These are phyloP conservation scores for Volvox carteri DNA, from an alignment of 163 green algal species.

Conservation along the genomic window DNA sequence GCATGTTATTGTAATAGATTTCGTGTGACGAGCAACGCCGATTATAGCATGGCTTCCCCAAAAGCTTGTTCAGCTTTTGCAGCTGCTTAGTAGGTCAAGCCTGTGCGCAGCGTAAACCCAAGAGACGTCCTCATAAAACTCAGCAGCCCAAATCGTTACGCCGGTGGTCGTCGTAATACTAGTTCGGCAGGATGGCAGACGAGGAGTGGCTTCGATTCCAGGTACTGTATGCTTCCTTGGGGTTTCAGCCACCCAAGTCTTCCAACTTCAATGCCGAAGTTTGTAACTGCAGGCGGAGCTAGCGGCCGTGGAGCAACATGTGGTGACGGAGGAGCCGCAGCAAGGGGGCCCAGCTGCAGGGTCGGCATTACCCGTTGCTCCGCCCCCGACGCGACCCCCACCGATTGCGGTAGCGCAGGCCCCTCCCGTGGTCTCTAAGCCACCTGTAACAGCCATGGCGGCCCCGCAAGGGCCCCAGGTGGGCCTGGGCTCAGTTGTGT, in stretches of 20 bases:
- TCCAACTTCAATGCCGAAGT: too few relatives aligned
- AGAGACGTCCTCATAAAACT: too few relatives aligned
- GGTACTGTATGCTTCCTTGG: too few relatives aligned
- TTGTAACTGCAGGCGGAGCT: constrained; percentile 63
- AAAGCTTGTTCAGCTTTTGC: too few relatives aligned
- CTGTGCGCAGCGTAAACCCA: too few relatives aligned
- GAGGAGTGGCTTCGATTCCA: constrained; percentile 67
- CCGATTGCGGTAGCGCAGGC: neutral
- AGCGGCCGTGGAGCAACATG: constrained; percentile 62
- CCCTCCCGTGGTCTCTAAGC: neutral
- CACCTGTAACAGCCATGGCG: neutral
- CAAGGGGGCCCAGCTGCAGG: neutral
- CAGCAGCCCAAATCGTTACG: too few relatives aligned
- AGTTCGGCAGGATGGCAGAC: constrained; percentile 40
- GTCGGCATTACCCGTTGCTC: neutral
- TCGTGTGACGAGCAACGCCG: too few relatives aligned
- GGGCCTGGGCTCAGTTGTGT: neutral
- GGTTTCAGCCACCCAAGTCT: too few relatives aligned
- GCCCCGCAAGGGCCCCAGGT: neutral
- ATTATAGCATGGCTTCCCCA: too few relatives aligned
- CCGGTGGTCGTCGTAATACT: too few relatives aligned
- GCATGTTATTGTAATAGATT: too few relatives aligned
- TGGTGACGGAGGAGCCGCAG: neutral
- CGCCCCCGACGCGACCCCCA: constrained; percentile 27
- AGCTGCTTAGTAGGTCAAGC: too few relatives aligned